Conservation (phyloP, 2,329 filamentous ascomycete genomes). For the Xylaria sp. region DNA sequence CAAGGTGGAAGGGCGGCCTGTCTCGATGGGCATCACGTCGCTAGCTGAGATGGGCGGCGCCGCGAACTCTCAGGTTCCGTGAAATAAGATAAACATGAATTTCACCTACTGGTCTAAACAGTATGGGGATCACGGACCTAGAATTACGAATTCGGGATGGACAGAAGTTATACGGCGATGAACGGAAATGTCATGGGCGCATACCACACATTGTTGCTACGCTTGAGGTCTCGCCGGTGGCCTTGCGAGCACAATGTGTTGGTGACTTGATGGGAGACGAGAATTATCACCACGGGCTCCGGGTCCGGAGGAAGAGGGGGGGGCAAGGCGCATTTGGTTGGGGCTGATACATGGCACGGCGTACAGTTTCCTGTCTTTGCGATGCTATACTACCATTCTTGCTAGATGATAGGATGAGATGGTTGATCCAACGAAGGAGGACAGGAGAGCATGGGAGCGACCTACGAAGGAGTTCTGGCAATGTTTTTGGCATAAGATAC, state of each 20-base stretch:
- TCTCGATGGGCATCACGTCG: slow-evolving; percentile 15
- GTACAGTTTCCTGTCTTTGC: too few relatives aligned
- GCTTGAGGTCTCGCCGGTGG: background rate
- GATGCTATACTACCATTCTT: too few relatives aligned
- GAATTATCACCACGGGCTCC: background rate
- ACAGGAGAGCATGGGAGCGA: too few relatives aligned
- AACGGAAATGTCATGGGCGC: background rate
- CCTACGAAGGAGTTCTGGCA: too few relatives aligned
- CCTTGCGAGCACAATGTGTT: background rate
- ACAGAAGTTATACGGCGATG: background rate
- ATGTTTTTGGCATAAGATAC: too few relatives aligned
- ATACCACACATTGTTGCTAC: background rate
- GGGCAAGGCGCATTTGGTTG: background rate
- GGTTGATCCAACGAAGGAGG: too few relatives aligned
- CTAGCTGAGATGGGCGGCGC: slow-evolving; percentile 19
- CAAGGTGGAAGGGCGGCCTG: slow-evolving; percentile 1
- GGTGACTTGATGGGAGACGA: background rate
- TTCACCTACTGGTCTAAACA: background rate
- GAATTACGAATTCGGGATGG: background rate
- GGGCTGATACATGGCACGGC: background rate
- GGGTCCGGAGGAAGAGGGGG: background rate
- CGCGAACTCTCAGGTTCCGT: slow-evolving; percentile 19
- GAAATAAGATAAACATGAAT: background rate
- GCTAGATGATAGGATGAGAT: too few relatives aligned
- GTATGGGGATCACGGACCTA: background rate